These are phyloP conservation scores for Senecio squalidus DNA, from an alignment of 140 eudicot species.

Conservation along the genomic window DNA sequence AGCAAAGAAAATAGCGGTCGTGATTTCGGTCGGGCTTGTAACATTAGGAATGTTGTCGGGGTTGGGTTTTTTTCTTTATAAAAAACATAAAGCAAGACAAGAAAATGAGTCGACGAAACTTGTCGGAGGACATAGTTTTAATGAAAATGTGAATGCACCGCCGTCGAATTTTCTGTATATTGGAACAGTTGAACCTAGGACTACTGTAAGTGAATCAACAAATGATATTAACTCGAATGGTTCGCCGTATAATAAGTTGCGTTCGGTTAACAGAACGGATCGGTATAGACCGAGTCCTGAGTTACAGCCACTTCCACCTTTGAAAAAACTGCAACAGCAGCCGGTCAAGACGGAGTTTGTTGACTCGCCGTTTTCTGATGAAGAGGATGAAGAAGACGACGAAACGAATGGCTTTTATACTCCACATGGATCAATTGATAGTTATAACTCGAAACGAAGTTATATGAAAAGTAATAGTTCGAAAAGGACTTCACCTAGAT, in stretches of 20 bases:
- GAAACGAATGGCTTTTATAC: conserved; percentile 64
- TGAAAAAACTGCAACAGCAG: conserved; percentile 44
- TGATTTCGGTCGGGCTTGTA: conserved; percentile 72
- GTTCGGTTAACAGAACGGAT: conserved; percentile 53
- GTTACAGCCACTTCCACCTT: conserved; percentile 89
- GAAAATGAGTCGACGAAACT: conserved; percentile 59
- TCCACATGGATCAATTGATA: conserved; percentile 71
- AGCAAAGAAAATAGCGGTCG: conserved; percentile 69
- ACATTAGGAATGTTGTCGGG: conserved; percentile 82
- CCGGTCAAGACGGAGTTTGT: conserved; percentile 27
- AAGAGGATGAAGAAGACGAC: conserved; percentile 27
- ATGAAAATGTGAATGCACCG: conserved; percentile 34
- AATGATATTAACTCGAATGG: conserved; percentile 29
- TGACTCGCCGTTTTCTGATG: conserved; percentile 36
- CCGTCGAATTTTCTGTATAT: conserved; percentile 76
- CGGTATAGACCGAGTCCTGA: conserved; percentile 95
- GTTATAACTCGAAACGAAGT: no score
- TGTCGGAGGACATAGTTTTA: conserved; percentile 34
- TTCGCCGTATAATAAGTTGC: conserved; percentile 75
- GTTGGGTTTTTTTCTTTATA: conserved; percentile 69
- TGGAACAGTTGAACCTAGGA: conserved; percentile 83
- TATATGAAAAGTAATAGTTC: conserved; percentile 58
- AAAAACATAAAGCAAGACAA: conserved; percentile 41
- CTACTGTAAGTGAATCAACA: conserved; percentile 33
- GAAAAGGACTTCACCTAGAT: conserved; percentile 78